Evolutionary conservation across 2,329 filamentous ascomycete genomes (phyloP).

Genomic region (Paraconiothyrium sp.): DNA sequence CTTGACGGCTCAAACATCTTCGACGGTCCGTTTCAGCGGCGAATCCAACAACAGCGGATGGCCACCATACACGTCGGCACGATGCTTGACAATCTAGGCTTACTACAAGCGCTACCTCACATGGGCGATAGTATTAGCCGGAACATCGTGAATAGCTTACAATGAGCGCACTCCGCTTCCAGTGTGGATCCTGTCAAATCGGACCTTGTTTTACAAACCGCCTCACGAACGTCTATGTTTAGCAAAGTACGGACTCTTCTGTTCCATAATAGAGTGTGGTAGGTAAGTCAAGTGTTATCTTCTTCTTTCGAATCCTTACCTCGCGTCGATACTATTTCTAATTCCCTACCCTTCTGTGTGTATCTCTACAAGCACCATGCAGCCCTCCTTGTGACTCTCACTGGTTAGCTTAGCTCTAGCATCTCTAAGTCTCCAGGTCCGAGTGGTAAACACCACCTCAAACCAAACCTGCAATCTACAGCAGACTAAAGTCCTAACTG

Average conservation of each 20-base stretch:
- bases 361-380: not conserved
- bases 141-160: not conserved
- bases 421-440: not conserved
- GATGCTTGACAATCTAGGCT: not conserved
- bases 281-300: not conserved
- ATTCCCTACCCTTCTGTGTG: not conserved
- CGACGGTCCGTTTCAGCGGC: not conserved
- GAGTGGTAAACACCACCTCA: not conserved
- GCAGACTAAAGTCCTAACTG: not conserved
- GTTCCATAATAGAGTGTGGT: not conserved
- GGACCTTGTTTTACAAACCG: not conserved
- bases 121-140: not conserved
- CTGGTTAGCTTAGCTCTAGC: not conserved
- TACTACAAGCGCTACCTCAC: not conserved
- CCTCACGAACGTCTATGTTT: not conserved
- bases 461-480: not conserved
- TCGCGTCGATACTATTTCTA: not conserved
- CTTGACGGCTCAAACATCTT: not conserved
- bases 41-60: not conserved
- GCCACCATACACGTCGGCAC: not conserved
- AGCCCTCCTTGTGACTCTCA: not conserved
- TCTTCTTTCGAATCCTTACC: not conserved
- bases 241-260: not conserved
- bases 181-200: not conserved
- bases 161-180: not conserved